Percentiles rank a stretch among this genome's conserved stretches.
phyloP scores from a whole-genome alignment of 1,139 yeast species.

The Pichia sp. region DNA sequence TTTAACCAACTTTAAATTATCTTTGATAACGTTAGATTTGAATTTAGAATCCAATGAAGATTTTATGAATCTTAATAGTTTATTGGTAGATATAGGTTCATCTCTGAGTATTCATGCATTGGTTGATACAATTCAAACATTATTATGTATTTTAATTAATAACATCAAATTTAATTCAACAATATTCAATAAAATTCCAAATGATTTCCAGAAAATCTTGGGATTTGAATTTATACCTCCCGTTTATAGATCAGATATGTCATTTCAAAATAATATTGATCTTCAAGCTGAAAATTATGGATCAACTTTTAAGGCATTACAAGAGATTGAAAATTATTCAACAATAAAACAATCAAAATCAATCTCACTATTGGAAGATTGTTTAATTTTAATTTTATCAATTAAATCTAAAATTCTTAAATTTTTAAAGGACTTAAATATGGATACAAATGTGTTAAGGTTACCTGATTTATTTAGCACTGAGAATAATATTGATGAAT shows the following conservation, averaged over 20 bases:
- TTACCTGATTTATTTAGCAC: conserved; percentile 15
- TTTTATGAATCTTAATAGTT: conserved; percentile 19
- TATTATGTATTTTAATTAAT: conserved; percentile 21
- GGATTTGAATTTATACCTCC: conserved; percentile 32
- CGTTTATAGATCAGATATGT: conserved; percentile 31
- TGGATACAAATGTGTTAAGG: conserved; percentile 19
- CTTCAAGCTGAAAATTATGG: conserved; percentile 15
- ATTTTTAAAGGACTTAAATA: conserved; percentile 16
- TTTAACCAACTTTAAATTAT: conserved; percentile 28
- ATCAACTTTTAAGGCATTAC: conserved; percentile 17
- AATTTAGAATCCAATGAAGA: conserved; percentile 17
- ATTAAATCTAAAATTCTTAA: conserved; percentile 20
- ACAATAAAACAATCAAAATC: conserved; percentile 9
- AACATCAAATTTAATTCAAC: conserved; percentile 16
- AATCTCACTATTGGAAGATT: conserved; percentile 18
- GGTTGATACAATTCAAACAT: conserved; percentile 23
- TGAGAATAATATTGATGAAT: conserved; percentile 14
- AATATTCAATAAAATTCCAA: conserved; percentile 14
- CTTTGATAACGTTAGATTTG: conserved; percentile 19
- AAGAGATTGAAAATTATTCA: conserved; percentile 14
- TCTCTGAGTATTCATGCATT: conserved; percentile 25
- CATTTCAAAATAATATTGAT: conserved; percentile 26
- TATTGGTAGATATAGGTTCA: conserved; percentile 26
- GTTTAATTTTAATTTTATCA: conserved; percentile 20
- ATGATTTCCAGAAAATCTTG: conserved; percentile 14